These are phyloP conservation scores for Cokeromyces recurvatus DNA, from an alignment of 371 early-diverging fungal species.

Conservation along the genomic window DNA sequence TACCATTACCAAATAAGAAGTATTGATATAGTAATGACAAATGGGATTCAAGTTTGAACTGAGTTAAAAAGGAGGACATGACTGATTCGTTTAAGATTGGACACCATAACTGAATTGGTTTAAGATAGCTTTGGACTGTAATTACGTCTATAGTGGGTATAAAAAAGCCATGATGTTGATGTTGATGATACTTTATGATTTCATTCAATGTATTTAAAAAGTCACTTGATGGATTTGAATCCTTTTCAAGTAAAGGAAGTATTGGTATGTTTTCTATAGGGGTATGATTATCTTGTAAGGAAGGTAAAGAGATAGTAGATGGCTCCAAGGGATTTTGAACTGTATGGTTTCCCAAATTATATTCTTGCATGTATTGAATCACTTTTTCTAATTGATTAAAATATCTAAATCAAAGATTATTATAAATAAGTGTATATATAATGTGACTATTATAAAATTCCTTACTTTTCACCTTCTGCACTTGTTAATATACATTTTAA, in stretches of 20 bases:
- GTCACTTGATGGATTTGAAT: background rate
- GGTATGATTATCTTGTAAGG: background rate
- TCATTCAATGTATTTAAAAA: slow-evolving; percentile 10
- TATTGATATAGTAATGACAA: slow-evolving; percentile 31
- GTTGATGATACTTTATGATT: background rate
- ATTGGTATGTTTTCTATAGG: background rate
- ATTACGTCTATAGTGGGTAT: slow-evolving; percentile 36
- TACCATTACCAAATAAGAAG: slow-evolving; percentile 37
- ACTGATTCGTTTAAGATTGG: slow-evolving; percentile 44
- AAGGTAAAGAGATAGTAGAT: too few species aligned
- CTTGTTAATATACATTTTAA: slow-evolving; percentile 2
- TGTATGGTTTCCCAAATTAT: background rate
- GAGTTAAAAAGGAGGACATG: slow-evolving; percentile 41
- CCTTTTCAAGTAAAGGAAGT: background rate
- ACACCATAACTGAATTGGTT: slow-evolving; percentile 34
- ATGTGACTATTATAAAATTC: too few species aligned
- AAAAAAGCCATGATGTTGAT: slow-evolving; percentile 6
- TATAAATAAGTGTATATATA: too few species aligned
- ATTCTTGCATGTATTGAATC: background rate
- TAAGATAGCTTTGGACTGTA: slow-evolving; percentile 23
- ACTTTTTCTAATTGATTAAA: too few species aligned
- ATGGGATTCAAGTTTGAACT: slow-evolving; percentile 42
- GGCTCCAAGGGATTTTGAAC: too few species aligned
- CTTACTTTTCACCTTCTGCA: slow-evolving; percentile 14
- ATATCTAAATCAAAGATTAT: too few species aligned